Percentiles rank a stretch among this genome's conserved stretches.
Conservation (phyloP, 176 grass and related monocot genomes). For the Elaeis guineensis region DNA sequence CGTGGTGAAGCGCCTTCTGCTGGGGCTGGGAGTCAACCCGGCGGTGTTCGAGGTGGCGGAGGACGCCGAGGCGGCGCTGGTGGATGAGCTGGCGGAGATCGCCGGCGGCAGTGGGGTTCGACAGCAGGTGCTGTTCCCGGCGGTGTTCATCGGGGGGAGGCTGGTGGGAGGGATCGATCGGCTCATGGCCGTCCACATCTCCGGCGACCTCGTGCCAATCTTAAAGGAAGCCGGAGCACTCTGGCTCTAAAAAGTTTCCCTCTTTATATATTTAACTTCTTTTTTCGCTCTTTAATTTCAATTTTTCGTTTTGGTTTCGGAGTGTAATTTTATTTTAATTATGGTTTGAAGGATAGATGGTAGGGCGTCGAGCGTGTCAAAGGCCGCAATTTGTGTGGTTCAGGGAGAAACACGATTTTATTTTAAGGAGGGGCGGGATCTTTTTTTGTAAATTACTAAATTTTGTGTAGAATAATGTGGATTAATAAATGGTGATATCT, state of each 20-base stretch:
- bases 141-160: slow-evolving; percentile 77
- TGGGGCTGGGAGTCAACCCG: slow-evolving; percentile 81
- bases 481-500: no score
- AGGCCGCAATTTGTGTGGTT: no score
- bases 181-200: slow-evolving; percentile 89
- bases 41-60: slow-evolving; percentile 64
- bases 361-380: no score
- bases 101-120: background rate
- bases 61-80: slow-evolving; percentile 30
- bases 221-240: slow-evolving; percentile 84
- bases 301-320: no score
- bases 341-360: no score
- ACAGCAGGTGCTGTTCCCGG: slow-evolving; percentile 28
- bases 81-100: slow-evolving; percentile 18
- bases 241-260: slow-evolving; percentile 37
- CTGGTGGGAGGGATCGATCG: slow-evolving; percentile 65
- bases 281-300: no score
- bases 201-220: slow-evolving; percentile 92
- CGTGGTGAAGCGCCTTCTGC: slow-evolving; percentile 73
- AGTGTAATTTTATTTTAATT: no score
- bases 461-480: no score
- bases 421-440: no score
- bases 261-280: no score
- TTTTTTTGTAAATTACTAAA: no score
- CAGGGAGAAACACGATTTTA: no score